Conservation (phyloP, 1,284 basidiomycete genomes). For the Athelia psychrophila region DNA sequence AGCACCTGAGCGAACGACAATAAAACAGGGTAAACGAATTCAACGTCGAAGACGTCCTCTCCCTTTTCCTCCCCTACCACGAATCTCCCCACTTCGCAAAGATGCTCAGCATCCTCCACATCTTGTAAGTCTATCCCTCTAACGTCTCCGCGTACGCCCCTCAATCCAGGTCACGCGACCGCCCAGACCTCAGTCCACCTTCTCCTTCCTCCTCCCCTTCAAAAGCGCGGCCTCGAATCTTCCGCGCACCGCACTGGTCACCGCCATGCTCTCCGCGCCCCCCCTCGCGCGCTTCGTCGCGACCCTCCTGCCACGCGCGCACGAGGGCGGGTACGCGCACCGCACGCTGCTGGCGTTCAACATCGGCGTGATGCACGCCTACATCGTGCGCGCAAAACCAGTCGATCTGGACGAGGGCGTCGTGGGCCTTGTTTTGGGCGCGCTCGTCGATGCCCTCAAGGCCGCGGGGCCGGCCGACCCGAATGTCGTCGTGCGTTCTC, state of each 20-base stretch:
- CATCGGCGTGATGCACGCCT: conserved; percentile 78
- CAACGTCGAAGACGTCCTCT: conserved; percentile 79
- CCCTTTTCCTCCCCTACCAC: conserved; percentile 92
- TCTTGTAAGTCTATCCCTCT: conserved; percentile 48
- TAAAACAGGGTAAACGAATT: conserved; percentile 84
- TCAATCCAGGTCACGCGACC: conserved; percentile 2
- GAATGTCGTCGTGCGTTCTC: conserved; percentile 46
- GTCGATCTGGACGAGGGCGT: conserved; percentile 54
- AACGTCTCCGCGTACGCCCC: neutral
- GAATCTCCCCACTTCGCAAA: conserved; percentile 94
- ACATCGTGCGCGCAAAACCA: conserved; percentile 54
- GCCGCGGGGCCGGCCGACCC: conserved; percentile 17
- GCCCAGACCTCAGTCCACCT: conserved; percentile 44
- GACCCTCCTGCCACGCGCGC: conserved; percentile 57
- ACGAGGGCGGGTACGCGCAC: conserved; percentile 56
- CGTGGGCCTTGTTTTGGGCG: conserved; percentile 59
- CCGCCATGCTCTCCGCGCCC: conserved; percentile 69
- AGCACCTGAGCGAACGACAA: neutral
- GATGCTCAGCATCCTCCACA: conserved; percentile 84
- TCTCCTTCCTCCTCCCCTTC: conserved; percentile 73
- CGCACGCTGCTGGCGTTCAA: conserved; percentile 85
- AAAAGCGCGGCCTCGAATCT: conserved; percentile 73
- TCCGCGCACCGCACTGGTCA: conserved; percentile 65
- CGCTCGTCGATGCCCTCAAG: conserved; percentile 57
- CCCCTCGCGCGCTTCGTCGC: conserved; percentile 76